Base-by-base conservation (phyloP, 306 rosid genomes). In the Fagus crenata region DNA sequence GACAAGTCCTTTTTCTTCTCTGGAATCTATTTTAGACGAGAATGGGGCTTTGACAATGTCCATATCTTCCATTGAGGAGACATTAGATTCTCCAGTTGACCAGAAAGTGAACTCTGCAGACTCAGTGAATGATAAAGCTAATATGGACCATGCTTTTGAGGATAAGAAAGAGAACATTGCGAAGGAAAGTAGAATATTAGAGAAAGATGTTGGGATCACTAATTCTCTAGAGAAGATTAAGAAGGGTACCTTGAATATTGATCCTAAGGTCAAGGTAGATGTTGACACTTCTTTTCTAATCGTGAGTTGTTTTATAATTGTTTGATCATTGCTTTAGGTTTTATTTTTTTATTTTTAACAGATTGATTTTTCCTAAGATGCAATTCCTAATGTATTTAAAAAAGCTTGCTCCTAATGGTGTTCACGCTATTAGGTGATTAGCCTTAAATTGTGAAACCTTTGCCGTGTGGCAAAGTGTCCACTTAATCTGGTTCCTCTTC, bases 11-110 rank as follows among this genome's bases (percentile, higher is more conserved):
- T 89, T 89, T 84, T 90, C 98, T 61, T 96, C 92, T 79, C 84
- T 94, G 81, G 97, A 94, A 71, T 93, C 89, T 53, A 81, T 90
- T 90, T 88, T 92, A 79, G 90, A 86, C 53, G 96, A 81, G 49
- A 87, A 72, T 73, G 92, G 72, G 80, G 54, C 59, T 71, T 64
- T 78, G 86, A 75, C 78, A 86, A 73, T 82, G 71, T 14, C 71
- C 33, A 39, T 39, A 18, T 67, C 49, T 39, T 39, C 49, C 17
- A 39, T 13, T 61, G 68, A 32, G 68, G 42, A 61, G 39, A 12
- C 5, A 15, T 15, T 61, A 3, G 71, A 67, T 39, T 67, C 49
- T n/a, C 49, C 88, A 63, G 79, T 88, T 39, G 39, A 84, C 73
- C 87, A 72, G 58, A 86, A 73, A 49, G 9, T 13, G 79, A 81